These are phyloP conservation scores for Dendrobium officinale DNA, from an alignment of 106 monocot species.

Conservation along the genomic window DNA sequence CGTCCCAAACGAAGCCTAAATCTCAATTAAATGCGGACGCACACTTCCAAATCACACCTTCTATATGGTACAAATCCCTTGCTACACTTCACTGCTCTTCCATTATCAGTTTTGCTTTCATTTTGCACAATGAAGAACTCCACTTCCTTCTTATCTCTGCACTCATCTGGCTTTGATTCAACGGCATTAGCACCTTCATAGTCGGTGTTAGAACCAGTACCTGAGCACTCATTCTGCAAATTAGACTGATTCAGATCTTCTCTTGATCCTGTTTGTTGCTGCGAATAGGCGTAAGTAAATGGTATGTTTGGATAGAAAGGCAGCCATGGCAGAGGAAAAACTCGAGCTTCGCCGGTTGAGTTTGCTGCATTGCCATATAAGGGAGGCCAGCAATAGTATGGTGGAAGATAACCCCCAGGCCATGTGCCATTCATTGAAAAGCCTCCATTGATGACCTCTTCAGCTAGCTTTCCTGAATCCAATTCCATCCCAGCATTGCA, in stretches of 20 bases:
- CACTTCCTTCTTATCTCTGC: not conserved
- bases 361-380: not conserved
- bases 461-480: constrained; percentile 12
- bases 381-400: constrained; percentile 25
- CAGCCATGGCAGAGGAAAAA: not conserved
- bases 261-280: not conserved
- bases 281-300: not conserved
- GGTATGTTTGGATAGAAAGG: not conserved
- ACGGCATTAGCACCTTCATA: not conserved
- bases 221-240: not conserved
- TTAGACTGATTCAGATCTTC: not conserved
- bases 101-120: not conserved
- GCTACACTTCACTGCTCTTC: not conserved
- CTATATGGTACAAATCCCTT: constrained; percentile 2
- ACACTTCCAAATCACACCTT: not conserved
- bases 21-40: not conserved
- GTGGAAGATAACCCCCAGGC: constrained; percentile 3
- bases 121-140: not conserved
- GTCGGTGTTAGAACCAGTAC: not conserved
- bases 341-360: not conserved
- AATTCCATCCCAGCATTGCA: not conserved
- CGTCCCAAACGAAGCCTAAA: too few species aligned
- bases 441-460: constrained; percentile 1
- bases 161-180: not conserved
- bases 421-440: not conserved